Conservation (phyloP, 768 basidiomycete species). For the Russula sp. region DNA sequence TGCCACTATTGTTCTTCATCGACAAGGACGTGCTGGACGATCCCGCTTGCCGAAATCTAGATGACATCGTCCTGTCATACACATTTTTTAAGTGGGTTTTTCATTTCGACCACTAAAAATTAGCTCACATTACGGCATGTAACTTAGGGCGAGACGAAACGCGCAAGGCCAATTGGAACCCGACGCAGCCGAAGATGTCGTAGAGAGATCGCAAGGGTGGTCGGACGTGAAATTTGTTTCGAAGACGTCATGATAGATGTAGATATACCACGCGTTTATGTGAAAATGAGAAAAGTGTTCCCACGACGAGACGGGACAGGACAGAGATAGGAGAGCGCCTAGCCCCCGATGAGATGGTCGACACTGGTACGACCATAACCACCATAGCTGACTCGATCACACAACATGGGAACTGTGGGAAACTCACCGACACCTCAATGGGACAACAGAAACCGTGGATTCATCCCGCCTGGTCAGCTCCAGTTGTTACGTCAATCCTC, state of each 20-base stretch:
- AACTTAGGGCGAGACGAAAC: slow-evolving; percentile 75
- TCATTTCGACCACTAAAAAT: background rate
- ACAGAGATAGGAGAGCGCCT: too few species aligned
- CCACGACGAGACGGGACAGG: background rate
- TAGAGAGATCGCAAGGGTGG: slow-evolving; percentile 79
- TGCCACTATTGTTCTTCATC: slow-evolving; percentile 98
- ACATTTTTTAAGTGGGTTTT: slow-evolving; percentile 87
- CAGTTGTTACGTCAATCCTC: slow-evolving; percentile 29
- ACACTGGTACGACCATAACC: background rate
- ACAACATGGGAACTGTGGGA: slow-evolving; percentile 20
- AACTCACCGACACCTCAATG: slow-evolving; percentile 31
- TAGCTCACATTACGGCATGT: background rate
- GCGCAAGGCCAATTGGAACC: slow-evolving; percentile 82
- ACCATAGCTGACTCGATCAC: background rate
- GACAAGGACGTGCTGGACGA: slow-evolving; percentile 97
- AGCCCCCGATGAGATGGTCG: too few species aligned
- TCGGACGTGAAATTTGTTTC: slow-evolving; percentile 49
- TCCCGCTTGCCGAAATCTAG: slow-evolving; percentile 76
- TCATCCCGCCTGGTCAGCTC: slow-evolving; percentile 34
- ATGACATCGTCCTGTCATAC: slow-evolving; percentile 91
- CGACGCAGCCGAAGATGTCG: slow-evolving; percentile 73
- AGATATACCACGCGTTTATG: background rate
- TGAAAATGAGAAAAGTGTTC: background rate
- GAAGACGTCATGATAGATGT: slow-evolving; percentile 27
- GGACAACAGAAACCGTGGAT: slow-evolving; percentile 34